phyloP scores from a whole-genome alignment of 345 rosid genomes.

The Ricinus communis region DNA sequence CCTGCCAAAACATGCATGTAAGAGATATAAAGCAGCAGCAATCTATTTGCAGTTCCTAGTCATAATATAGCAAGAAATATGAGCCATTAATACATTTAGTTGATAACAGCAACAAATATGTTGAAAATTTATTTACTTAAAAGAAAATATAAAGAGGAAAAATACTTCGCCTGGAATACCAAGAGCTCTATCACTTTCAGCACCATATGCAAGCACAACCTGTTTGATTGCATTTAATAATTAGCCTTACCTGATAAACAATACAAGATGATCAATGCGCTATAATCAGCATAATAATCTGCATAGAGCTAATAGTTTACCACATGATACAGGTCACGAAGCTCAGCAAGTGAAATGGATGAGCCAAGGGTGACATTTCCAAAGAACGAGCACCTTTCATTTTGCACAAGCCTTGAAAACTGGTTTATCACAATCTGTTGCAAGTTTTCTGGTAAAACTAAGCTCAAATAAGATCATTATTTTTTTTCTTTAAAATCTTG shows the following conservation, averaged over 20 bases:
- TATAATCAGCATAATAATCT: neutral
- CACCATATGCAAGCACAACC: conserved; percentile 97
- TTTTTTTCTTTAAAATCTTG: no score
- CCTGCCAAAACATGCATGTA: conserved; percentile 37
- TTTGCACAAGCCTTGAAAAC: conserved; percentile 74
- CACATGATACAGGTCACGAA: conserved; percentile 72
- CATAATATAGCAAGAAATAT: no score
- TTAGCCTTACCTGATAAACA: conserved; percentile 1
- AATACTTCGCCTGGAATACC: conserved; percentile 87
- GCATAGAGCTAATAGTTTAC: conserved; percentile 44
- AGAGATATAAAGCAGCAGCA: no score
- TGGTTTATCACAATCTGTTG: conserved; percentile 82
- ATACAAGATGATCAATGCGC: conserved; percentile 4
- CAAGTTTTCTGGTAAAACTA: conserved; percentile 49
- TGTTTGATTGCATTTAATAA: conserved; percentile 28
- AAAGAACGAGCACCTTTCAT: conserved; percentile 61
- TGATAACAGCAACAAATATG: neutral
- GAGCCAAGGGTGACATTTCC: conserved; percentile 79
- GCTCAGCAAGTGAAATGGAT: conserved; percentile 63
- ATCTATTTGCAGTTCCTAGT: no score
- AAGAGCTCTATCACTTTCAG: conserved; percentile 86
- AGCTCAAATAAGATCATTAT: conserved; percentile 42
- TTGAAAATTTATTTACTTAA: neutral
- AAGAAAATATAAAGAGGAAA: neutral
- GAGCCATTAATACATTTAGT: no score